Evolutionary conservation across 306 rosid species (phyloP).

Genomic region (Acacia acuminata): DNA sequence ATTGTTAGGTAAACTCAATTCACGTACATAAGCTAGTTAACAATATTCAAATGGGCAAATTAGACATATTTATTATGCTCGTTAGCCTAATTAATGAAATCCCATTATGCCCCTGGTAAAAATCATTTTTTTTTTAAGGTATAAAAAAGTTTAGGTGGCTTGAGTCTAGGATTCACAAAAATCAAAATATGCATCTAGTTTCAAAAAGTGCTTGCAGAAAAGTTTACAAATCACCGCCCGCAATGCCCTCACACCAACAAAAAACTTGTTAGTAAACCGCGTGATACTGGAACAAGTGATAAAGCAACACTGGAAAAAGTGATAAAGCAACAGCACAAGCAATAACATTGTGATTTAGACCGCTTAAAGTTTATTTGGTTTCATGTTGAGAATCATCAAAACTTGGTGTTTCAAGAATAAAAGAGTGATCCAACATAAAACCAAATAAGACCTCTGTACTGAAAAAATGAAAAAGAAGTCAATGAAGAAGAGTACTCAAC

Average conservation of each 20-base stretch:
- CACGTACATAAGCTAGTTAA: background rate
- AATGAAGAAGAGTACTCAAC: background rate
- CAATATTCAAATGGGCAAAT: background rate
- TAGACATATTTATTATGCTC: background rate
- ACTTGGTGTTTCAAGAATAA: background rate
- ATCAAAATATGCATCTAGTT: too few species aligned
- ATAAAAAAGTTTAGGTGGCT: too few species aligned
- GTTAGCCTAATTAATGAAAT: conserved; percentile 24
- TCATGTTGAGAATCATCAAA: background rate
- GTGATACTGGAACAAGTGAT: background rate
- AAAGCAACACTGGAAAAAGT: background rate
- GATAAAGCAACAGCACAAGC: background rate
- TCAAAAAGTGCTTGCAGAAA: too few species aligned
- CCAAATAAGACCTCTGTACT: too few species aligned
- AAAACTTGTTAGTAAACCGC: background rate
- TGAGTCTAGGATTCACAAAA: too few species aligned
- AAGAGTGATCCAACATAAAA: too few species aligned
- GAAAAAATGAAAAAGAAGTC: background rate
- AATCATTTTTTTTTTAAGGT: background rate
- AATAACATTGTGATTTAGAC: background rate
- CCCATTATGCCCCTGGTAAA: background rate
- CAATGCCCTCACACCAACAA: too few species aligned
- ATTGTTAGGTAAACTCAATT: background rate
- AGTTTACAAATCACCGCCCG: too few species aligned
- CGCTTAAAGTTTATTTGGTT: background rate